Conservation (phyloP, 2,329 filamentous ascomycete species). For the Ophiostoma quercus region DNA sequence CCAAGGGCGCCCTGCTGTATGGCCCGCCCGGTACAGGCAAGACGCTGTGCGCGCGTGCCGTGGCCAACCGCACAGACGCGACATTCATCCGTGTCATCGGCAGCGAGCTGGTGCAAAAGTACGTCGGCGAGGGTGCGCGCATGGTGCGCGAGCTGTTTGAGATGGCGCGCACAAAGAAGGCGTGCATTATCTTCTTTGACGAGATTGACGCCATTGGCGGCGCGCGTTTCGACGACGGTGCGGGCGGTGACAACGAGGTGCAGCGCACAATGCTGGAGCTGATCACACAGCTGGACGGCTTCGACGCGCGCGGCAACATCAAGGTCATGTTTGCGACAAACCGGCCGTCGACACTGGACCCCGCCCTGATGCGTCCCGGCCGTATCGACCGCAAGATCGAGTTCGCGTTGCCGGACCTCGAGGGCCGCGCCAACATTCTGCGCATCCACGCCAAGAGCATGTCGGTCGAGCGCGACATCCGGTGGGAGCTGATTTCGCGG, state of each 20-base stretch:
- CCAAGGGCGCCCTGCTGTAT: slow-evolving; percentile 94
- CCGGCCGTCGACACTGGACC: slow-evolving; percentile 97
- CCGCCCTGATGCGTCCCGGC: slow-evolving; percentile 89
- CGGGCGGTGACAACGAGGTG: slow-evolving; percentile 93
- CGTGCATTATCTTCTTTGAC: slow-evolving; percentile 99
- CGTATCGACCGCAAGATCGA: slow-evolving; percentile 99
- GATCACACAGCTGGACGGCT: slow-evolving; percentile 96
- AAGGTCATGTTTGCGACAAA: slow-evolving; percentile 99
- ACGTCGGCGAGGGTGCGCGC: slow-evolving; percentile 93
- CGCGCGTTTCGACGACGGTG: slow-evolving; percentile 96
- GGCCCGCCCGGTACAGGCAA: slow-evolving; percentile 98
- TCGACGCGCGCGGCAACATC: slow-evolving; percentile 96
- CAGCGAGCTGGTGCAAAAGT: slow-evolving; percentile 96
- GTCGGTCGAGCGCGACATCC: slow-evolving; percentile 97
- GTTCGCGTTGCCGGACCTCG: slow-evolving; percentile 93
- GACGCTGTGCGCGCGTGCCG: slow-evolving; percentile 93
- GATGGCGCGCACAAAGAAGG: slow-evolving; percentile 99
- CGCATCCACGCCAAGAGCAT: slow-evolving; percentile 99
- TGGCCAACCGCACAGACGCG: slow-evolving; percentile 95
- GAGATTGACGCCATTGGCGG: slow-evolving; percentile 99
- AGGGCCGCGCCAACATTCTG: slow-evolving; percentile 94
- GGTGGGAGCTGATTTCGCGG: slow-evolving; percentile 97
- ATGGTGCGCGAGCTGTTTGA: slow-evolving; percentile 99
- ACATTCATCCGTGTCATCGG: slow-evolving; percentile 99
- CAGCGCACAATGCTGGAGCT: slow-evolving; percentile 98